phyloP scores from a whole-genome alignment of 164 flowering plant genomes.

The Taxillus chinensis region DNA sequence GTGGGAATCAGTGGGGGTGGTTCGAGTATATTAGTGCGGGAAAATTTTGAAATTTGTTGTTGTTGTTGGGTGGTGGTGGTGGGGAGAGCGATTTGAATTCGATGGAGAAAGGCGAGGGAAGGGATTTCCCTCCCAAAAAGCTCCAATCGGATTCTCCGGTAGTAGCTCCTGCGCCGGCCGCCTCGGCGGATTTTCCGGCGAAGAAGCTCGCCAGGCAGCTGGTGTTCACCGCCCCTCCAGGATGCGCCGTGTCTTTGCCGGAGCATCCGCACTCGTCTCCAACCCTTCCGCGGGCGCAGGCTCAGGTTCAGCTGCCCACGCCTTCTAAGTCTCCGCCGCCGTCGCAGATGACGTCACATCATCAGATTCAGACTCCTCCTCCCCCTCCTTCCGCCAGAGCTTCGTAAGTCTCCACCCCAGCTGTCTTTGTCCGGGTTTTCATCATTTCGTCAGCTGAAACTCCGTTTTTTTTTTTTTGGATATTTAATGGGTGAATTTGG shows the following conservation, averaged over 20 bases:
- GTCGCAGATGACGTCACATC: constrained; percentile 8
- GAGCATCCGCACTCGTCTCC: constrained; percentile 19
- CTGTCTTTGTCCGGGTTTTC: not conserved
- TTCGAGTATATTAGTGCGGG: constrained; percentile 6
- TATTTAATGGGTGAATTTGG: not conserved
- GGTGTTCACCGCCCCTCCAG: constrained; percentile 50
- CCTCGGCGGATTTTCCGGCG: constrained; percentile 29
- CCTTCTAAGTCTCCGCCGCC: constrained; percentile 14
- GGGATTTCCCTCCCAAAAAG: constrained; percentile 44
- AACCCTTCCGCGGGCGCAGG: not conserved
- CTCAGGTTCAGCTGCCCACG: constrained; percentile 7
- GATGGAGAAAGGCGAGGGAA: constrained; percentile 55
- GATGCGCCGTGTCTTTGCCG: constrained; percentile 17
- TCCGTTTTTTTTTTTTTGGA: not conserved
- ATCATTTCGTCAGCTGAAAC: not conserved
- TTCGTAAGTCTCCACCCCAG: constrained; percentile 21
- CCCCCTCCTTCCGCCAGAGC: constrained; percentile 25
- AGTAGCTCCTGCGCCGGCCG: constrained; percentile 8
- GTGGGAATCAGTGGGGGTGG: constrained; percentile 1
- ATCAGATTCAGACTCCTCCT: constrained; percentile 2
- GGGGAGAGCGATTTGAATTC: constrained; percentile 13
- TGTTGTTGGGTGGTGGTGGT: not conserved
- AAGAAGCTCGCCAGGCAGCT: constrained; percentile 90
- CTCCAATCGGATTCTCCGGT: constrained; percentile 17
- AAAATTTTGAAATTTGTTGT: constrained; percentile 3